phyloP scores from a whole-genome alignment of 2,329 filamentous ascomycete genomes.

The Dryadomyces sulphureus region DNA sequence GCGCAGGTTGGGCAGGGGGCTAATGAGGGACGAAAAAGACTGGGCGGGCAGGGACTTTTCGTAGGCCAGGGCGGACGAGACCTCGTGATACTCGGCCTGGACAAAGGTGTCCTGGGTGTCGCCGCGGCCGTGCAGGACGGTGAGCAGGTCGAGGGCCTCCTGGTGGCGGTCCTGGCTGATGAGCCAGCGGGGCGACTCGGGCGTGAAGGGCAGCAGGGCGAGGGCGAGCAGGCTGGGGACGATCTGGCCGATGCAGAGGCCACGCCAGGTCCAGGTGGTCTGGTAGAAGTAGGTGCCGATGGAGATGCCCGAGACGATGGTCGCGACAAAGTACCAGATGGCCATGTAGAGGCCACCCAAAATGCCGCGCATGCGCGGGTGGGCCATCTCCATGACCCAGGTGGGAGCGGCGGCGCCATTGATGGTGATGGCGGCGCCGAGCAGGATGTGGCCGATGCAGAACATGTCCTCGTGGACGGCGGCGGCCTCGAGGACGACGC shows the following conservation, averaged over 20 bases:
- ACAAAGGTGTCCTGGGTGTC: neutral
- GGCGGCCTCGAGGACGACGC: neutral
- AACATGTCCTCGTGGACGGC: constrained; percentile 4
- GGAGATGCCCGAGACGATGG: constrained; percentile 1
- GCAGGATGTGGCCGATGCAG: constrained; percentile 3
- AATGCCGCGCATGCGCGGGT: neutral
- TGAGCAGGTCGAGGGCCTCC: constrained; percentile 3
- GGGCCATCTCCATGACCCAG: constrained; percentile 2
- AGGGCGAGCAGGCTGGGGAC: constrained; percentile 1
- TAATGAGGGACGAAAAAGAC: neutral
- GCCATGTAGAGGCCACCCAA: constrained; percentile 3
- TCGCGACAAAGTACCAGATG: constrained; percentile 2
- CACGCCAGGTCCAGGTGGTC: constrained; percentile 3
- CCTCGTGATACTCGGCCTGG: constrained; percentile 3
- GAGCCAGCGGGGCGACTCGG: constrained; percentile 5
- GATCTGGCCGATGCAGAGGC: neutral
- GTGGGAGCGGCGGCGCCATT: constrained; percentile 1
- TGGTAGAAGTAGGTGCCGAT: constrained; percentile 1
- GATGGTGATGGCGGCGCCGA: neutral
- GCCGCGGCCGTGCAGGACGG: constrained; percentile 1
- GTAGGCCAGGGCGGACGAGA: neutral
- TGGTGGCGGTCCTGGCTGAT: constrained; percentile 4
- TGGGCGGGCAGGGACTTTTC: neutral
- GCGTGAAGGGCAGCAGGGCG: constrained; percentile 1
- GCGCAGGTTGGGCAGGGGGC: neutral